Evolutionary conservation across 1,284 basidiomycete species (phyloP), one percentile per base, ranked within the genome.

Genomic region (Heimioporus retisporus): DNA sequence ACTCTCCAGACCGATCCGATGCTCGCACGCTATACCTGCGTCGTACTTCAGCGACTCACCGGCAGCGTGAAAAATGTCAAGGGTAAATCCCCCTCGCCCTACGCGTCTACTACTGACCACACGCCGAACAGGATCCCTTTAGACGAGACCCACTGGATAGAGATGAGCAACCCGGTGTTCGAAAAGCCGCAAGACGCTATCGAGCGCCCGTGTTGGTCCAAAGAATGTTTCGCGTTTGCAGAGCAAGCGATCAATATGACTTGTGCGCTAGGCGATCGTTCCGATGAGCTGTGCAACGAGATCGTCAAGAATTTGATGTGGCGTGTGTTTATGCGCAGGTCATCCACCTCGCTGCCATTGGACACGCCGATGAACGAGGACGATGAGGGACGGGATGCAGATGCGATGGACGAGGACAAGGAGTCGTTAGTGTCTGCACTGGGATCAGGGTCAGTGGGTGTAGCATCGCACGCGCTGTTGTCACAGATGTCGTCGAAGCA

Each of bases 1-100:
- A 72, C 50, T 31, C 43, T 23, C 18, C 70, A 97, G 95, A 81
- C 86, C 19, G 98, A 99, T 79, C 85, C 98, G 16, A 93, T 92
- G 2, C 88, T 99, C 21, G 96, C 97, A 1, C 88, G 95, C 62
- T 98, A 98, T 77, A 98, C 96, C 0, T 98, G 96, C 75, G 90
- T 99, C 57, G 96, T 97, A 0, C 82, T 99, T 44, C 95, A 97
- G 72, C 89, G 97, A 1, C 84, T 99, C 19, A 95, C 95, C 59
- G 98, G 98, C 1, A 98, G 95, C 73, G 94, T 91, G 44, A 99
- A 99, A 85, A 99, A 99, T 79, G 90, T 99, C 72, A 99, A 99
- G 84, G 97, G 95, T 91, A 28, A 28, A 28, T 68, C 18, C 15
- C 28, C 43, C 44, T n/a, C 2, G 44, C 43, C 19, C n/a, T 18